Base-by-base conservation (phyloP, 345 rosid genomes). In the Lenwebbia sp. region DNA sequence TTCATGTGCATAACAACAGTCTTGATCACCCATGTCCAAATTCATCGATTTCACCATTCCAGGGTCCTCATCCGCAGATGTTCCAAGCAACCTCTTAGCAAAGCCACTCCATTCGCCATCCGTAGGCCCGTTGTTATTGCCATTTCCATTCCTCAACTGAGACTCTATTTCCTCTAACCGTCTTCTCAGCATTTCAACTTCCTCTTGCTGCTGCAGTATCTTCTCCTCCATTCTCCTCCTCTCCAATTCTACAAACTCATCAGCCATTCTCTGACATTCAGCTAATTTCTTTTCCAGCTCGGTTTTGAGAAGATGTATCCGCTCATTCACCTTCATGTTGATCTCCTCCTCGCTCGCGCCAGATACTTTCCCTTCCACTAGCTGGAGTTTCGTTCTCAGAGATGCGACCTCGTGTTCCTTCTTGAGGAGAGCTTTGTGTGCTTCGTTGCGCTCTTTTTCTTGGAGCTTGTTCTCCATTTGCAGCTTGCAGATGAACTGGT, bases 11-110 rank as follows among this genome's bases (percentile, higher is more conserved):
- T 86, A 84, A 22, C 92, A 84, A 17, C 91, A 88, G 83, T 96
- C 99, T 58, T 92, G 89, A 83, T 95, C 99, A 83, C 98, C 92
- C 96, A 91, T 96, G 92, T 96, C 99, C 86, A 97, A 88, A 65
- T 96, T 98, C 99, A 97, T 97, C n/a, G 99, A 97, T 89, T 95
- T 97, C 49, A 96, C 99, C 99, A 96, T 97, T 86, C 95, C 95
- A 26, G 93, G 95, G 65, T 93, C 98, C 76, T 95, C 99, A 88
- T 94, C 98, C 76, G 91, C 92, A 88, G 90, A 92, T 37, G 90
- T 89, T 74, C 92, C 90, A 89, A 88, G 15, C 54, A 97, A 87
- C 92, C 95, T 94, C 89, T 90, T 93, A 25, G 95, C 96, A 91
- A 97, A 95, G 88, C 92, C 92, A 87, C 96, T 91, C 33, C 92